Conservation (phyloP, 1,284 basidiomycete genomes). For the Ceratorhiza oryzae-sativae region DNA sequence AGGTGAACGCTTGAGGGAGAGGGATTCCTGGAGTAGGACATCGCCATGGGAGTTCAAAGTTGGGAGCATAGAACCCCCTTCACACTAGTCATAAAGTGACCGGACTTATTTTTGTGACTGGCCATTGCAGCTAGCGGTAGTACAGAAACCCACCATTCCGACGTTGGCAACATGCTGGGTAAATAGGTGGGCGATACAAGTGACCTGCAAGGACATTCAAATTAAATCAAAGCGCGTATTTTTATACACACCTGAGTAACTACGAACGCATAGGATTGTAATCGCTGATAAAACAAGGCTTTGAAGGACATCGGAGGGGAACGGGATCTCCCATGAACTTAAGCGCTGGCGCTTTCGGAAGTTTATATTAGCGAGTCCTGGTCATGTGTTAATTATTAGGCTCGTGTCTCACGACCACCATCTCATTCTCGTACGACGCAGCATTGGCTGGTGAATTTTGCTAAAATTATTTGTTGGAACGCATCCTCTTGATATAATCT, state of each 20-base stretch:
- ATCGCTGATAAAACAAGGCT: slow-evolving; percentile 11
- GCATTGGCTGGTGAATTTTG: neutral
- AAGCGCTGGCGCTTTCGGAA: slow-evolving; percentile 15
- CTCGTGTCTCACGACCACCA: slow-evolving; percentile 28
- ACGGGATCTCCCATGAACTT: neutral
- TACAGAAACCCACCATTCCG: slow-evolving; percentile 25
- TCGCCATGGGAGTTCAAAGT: slow-evolving; percentile 72
- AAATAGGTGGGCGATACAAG: slow-evolving; percentile 39
- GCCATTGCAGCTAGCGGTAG: neutral
- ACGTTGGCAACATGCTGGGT: slow-evolving; percentile 41
- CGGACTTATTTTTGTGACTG: slow-evolving; percentile 3
- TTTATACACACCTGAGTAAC: slow-evolving; percentile 22
- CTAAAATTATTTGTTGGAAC: too few species aligned
- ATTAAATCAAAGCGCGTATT: neutral
- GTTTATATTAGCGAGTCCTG: neutral
- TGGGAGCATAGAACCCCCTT: slow-evolving; percentile 88
- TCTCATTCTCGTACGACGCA: neutral
- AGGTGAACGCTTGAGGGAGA: slow-evolving; percentile 64
- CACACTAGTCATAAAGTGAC: slow-evolving; percentile 47
- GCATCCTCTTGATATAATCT: too few species aligned
- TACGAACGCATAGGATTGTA: slow-evolving; percentile 15
- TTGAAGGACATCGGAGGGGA: slow-evolving; percentile 18
- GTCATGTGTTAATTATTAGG: neutral
- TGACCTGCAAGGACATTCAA: slow-evolving; percentile 4
- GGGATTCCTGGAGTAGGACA: slow-evolving; percentile 65